These are phyloP conservation scores for Ramalina intermedia DNA, from an alignment of 495 filamentous ascomycete genomes.

Conservation along the genomic window DNA sequence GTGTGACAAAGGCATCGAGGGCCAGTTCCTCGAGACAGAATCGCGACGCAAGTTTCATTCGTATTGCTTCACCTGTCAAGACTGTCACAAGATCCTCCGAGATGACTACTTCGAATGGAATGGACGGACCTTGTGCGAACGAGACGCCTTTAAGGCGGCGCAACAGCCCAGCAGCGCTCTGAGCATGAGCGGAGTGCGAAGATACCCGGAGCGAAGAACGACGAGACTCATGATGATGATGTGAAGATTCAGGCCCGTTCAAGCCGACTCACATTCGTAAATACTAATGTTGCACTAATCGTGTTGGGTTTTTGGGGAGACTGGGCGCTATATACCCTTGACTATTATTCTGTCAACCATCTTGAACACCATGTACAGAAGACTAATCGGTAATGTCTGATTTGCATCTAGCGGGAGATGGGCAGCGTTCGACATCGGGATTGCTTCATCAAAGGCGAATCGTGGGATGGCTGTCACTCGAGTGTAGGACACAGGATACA, in stretches of 20 bases:
- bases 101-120: slow-evolving; percentile 62
- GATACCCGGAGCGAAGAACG: slow-evolving; percentile 59
- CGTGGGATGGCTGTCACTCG: background rate
- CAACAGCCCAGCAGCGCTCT: slow-evolving; percentile 28
- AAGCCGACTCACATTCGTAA: slow-evolving; percentile 2
- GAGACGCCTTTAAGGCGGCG: slow-evolving; percentile 57
- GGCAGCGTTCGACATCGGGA: background rate
- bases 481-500: background rate
- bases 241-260: slow-evolving; percentile 26
- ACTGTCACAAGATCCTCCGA: slow-evolving; percentile 41
- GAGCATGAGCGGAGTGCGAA: slow-evolving; percentile 22
- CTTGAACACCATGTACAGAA: background rate
- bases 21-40: slow-evolving; percentile 84
- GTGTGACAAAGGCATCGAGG: slow-evolving; percentile 81
- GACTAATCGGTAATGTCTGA: slow-evolving; percentile 9
- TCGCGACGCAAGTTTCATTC: slow-evolving; percentile 70
- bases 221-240: slow-evolving; percentile 87
- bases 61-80: slow-evolving; percentile 66
- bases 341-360: slow-evolving; percentile 2
- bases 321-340: slow-evolving; percentile 10
- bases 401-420: background rate
- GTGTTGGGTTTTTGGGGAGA: background rate
- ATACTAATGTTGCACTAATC: background rate
- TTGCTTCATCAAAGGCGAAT: background rate
- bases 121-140: slow-evolving; percentile 63